Percentiles rank a stretch among this genome's conserved stretches.
These are phyloP conservation scores for Tylopilus plumbeoviolaceoides DNA, from an alignment of 768 basidiomycete genomes.

Conservation along the genomic window DNA sequence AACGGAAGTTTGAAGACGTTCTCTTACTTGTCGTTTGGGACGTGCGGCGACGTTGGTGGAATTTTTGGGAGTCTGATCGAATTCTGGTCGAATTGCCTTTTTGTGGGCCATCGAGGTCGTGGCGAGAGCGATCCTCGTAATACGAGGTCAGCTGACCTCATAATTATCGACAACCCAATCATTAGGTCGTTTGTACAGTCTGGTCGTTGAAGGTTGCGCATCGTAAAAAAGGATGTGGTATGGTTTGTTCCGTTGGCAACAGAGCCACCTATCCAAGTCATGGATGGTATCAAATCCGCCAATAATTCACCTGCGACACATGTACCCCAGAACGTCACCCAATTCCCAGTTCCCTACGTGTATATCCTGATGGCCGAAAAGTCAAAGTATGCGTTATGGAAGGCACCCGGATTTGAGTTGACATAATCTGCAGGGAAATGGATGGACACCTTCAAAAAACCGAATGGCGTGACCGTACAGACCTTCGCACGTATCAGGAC, in stretches of 20 bases:
- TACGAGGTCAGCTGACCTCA: constrained; percentile 10
- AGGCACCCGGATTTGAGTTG: constrained; percentile 53
- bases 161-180: not conserved
- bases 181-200: not conserved
- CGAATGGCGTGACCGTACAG: constrained; percentile 20
- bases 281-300: constrained; percentile 8
- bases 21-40: constrained; percentile 3
- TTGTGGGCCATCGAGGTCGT: constrained; percentile 12
- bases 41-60: not conserved
- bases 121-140: not conserved
- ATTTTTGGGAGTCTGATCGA: not conserved
- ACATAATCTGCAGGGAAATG: constrained; percentile 33
- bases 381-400: constrained; percentile 68
- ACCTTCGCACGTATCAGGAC: constrained; percentile 52
- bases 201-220: not conserved
- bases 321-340: not conserved
- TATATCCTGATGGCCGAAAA: constrained; percentile 58
- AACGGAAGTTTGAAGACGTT: constrained; percentile 9
- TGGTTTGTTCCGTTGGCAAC: not conserved
- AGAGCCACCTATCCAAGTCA: not conserved
- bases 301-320: constrained; percentile 1
- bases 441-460: not conserved
- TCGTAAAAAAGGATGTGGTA: not conserved
- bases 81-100: not conserved
- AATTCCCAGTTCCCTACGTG: constrained; percentile 20